Conservation (phyloP, 73 alveolate genomes). For the Tetrahymena malaccensis region DNA sequence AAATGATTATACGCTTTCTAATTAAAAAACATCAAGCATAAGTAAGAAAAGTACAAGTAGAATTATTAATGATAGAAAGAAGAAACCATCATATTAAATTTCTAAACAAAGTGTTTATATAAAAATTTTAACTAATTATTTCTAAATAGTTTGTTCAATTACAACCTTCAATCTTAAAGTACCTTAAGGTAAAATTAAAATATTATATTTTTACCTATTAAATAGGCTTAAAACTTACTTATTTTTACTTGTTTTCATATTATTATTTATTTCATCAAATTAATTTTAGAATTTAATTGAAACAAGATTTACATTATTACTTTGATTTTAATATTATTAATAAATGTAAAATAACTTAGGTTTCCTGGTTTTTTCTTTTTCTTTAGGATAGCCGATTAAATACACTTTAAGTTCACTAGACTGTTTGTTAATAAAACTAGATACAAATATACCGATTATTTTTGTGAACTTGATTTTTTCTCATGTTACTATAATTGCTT, state of each 20-base stretch:
- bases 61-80: not conserved
- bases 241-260: too few relatives aligned
- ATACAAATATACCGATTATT: not conserved
- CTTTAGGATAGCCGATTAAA: not conserved
- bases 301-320: too few relatives aligned
- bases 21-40: not conserved
- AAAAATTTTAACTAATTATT: constrained; percentile 2
- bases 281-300: too few relatives aligned
- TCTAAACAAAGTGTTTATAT: not conserved
- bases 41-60: not conserved
- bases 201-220: too few relatives aligned
- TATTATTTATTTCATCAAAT: too few relatives aligned
- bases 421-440: not conserved
- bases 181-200: not conserved
- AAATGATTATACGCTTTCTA: too few relatives aligned
- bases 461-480: not conserved
- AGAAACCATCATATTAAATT: not conserved
- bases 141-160: not conserved
- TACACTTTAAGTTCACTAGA: not conserved
- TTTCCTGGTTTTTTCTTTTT: not conserved
- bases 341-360: too few relatives aligned
- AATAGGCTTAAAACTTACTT: too few relatives aligned
- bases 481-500: not conserved
- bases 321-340: too few relatives aligned
- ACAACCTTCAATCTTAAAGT: not conserved